Percentiles rank a stretch among this genome's conserved stretches.
These are phyloP conservation scores for Aureobasidium sp. DNA, from an alignment of 2,329 filamentous ascomycete species.

Conservation along the genomic window DNA sequence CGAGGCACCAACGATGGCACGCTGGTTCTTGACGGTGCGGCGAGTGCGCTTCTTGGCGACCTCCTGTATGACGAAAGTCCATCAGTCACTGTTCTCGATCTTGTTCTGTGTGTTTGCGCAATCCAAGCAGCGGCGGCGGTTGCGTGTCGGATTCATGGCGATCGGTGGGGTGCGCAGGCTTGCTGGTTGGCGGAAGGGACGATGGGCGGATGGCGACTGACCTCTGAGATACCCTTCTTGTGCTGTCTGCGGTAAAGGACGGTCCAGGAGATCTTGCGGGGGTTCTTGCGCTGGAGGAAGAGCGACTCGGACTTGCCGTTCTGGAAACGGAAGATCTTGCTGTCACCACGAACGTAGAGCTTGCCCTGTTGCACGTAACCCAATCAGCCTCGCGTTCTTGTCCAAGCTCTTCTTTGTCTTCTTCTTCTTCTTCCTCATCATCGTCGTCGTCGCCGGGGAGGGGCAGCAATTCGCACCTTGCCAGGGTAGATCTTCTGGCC, in stretches of 20 bases:
- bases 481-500: slow-evolving; percentile 72
- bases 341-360: slow-evolving; percentile 98
- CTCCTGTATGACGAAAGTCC: slow-evolving; percentile 56
- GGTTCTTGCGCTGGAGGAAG: slow-evolving; percentile 99
- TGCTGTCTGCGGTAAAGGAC: slow-evolving; percentile 96
- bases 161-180: not conserved
- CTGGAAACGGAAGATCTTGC: slow-evolving; percentile 99
- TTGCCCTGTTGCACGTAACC: slow-evolving; percentile 62
- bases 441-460: not conserved
- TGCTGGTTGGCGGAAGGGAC: not conserved
- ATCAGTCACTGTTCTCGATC: slow-evolving; percentile 10
- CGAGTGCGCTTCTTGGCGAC: slow-evolving; percentile 99
- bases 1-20: slow-evolving; percentile 96
- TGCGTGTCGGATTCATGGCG: not conserved
- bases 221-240: slow-evolving; percentile 99
- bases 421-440: not conserved
- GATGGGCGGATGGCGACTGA: slow-evolving; percentile 43
- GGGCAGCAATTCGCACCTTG: slow-evolving; percentile 49
- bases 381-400: slow-evolving; percentile 14
- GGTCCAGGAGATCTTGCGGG: slow-evolving; percentile 98
- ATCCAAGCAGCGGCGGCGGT: slow-evolving; percentile 1
- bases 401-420: not conserved
- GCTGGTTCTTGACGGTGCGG: slow-evolving; percentile 96
- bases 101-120: not conserved
- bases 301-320: slow-evolving; percentile 99